phyloP scores from a whole-genome alignment of 164 flowering plant species.

The Litsea cubeba region DNA sequence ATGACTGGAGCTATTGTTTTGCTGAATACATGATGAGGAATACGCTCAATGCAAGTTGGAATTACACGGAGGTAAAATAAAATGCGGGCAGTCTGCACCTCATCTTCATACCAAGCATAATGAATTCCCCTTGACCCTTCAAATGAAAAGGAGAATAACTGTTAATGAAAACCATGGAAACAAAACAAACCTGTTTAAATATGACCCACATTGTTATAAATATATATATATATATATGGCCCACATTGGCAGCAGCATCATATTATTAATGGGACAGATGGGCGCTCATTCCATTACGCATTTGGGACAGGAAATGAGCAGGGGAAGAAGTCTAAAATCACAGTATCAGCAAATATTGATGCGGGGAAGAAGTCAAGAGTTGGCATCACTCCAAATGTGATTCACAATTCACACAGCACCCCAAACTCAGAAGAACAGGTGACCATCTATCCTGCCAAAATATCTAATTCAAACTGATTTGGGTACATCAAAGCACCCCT shows the following conservation, averaged over 20 bases:
- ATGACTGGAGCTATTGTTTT: conserved; percentile 67
- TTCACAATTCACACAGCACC: too few species aligned
- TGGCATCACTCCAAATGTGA: too few species aligned
- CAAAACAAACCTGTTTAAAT: background rate
- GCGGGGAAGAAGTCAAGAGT: too few species aligned
- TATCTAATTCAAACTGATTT: too few species aligned
- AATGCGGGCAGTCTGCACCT: conserved; percentile 86
- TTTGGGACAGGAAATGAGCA: background rate
- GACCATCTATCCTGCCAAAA: too few species aligned
- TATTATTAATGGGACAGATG: too few species aligned
- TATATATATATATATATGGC: too few species aligned
- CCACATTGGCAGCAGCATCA: background rate
- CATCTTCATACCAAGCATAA: conserved; percentile 72
- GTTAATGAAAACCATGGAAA: background rate
- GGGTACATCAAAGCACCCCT: too few species aligned
- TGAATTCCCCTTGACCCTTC: conserved; percentile 20
- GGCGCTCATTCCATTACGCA: background rate
- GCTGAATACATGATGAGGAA: conserved; percentile 48
- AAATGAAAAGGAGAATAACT: background rate
- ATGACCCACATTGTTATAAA: background rate
- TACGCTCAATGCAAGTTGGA: conserved; percentile 63
- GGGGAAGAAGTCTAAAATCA: too few species aligned
- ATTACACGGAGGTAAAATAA: conserved; percentile 81
- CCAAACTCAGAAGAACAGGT: too few species aligned
- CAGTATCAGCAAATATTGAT: too few species aligned